Evolutionary conservation across 345 rosid genomes (phyloP).

Genomic region (Noccaea bulbosa): DNA sequence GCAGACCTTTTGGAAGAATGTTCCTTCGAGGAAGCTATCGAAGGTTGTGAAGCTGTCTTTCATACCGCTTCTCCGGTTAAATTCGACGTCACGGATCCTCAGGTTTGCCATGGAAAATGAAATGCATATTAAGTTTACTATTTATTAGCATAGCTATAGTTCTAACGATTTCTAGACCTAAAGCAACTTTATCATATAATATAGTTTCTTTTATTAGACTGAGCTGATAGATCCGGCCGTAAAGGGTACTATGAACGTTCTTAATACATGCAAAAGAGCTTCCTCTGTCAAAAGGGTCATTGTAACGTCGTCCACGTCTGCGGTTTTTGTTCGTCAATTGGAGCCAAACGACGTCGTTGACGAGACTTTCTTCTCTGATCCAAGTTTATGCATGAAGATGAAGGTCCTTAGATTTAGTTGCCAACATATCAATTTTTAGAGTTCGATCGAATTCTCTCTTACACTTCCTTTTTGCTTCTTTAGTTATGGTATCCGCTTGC

Average conservation of each 20-base stretch:
- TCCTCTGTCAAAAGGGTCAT: conserved; percentile 57
- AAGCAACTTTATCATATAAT: neutral
- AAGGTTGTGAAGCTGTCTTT: conserved; percentile 64
- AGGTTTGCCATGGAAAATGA: conserved; percentile 32
- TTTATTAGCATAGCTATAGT: neutral
- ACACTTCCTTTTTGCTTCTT: neutral
- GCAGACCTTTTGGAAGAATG: conserved; percentile 45
- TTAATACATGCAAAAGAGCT: conserved; percentile 48
- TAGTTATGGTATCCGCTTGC: conserved; percentile 51
- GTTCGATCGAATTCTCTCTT: neutral
- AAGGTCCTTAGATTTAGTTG: conserved; percentile 35
- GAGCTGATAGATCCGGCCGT: conserved; percentile 56
- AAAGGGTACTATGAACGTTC: conserved; percentile 58
- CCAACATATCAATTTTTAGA: neutral
- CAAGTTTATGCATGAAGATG: conserved; percentile 36
- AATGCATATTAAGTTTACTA: neutral
- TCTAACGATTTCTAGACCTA: neutral
- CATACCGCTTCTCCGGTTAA: conserved; percentile 59
- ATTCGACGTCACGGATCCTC: conserved; percentile 37
- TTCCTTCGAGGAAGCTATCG: conserved; percentile 46
- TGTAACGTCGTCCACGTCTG: conserved; percentile 54
- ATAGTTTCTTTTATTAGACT: neutral
- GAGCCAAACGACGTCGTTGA: conserved; percentile 46
- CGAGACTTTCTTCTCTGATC: conserved; percentile 58
- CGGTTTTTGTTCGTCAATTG: conserved; percentile 41